phyloP scores from a whole-genome alignment of 169 alveolate genomes.

The Eimeria brunetti region DNA sequence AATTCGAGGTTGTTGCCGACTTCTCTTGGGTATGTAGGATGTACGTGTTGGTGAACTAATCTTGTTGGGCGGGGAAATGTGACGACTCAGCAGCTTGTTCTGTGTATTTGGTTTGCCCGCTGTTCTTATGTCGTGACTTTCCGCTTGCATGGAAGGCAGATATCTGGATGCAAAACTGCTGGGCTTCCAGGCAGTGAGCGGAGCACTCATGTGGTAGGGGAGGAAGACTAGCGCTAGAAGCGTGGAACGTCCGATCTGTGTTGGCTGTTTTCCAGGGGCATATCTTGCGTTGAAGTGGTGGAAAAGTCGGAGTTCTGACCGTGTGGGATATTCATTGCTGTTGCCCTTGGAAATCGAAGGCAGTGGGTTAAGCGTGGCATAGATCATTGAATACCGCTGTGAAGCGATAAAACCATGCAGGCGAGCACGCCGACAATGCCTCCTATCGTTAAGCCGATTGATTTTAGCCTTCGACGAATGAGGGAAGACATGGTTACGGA shows the following conservation, averaged over 20 bases:
- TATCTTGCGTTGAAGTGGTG: too few species aligned
- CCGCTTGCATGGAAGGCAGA: neutral
- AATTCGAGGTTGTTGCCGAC: too few species aligned
- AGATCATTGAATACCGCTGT: neutral
- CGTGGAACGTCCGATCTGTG: too few species aligned
- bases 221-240: too few species aligned
- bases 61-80: too few species aligned
- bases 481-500: neutral
- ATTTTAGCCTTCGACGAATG: neutral
- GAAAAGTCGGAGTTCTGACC: too few species aligned
- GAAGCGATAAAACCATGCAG: neutral
- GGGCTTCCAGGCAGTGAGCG: neutral
- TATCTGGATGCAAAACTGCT: neutral
- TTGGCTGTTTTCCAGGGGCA: too few species aligned
- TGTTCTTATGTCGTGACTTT: neutral
- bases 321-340: too few species aligned
- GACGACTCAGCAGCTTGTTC: too few species aligned
- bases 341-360: neutral
- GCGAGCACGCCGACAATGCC: neutral
- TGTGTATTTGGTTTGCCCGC: too few species aligned
- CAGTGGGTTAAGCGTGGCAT: neutral
- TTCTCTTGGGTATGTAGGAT: too few species aligned
- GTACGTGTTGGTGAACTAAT: too few species aligned
- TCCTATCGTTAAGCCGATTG: neutral
- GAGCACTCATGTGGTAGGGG: neutral